Evolutionary conservation across 768 basidiomycete species (phyloP), one percentile per base, ranked within the genome.

Genomic region (Dioszegia aurantiaca): DNA sequence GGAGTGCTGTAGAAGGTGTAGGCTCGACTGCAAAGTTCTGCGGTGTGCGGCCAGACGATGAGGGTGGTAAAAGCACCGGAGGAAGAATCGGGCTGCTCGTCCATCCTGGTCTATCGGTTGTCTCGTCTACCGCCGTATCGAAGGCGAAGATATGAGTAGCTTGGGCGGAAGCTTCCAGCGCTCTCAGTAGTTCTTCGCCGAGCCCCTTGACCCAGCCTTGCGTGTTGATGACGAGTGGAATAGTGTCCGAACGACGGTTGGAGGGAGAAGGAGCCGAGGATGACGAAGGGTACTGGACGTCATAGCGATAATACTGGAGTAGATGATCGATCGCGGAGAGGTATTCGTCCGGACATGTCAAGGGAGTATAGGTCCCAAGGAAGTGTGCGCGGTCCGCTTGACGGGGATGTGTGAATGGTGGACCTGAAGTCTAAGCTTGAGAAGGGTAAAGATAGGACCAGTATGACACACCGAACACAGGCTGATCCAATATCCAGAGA

Each of bases 201-300:
- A 95, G 83, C 6, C 94, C 94, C 73, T 93, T 97, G 4, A 83
- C 83, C 94, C 94, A 99, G 1, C 94, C 94, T 85, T 94, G 93
- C 0, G 89, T 97, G 73, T 98, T 99, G 52, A 98, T 83, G 16
- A 97, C 84, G 17, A 97, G 83, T 0, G 94, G 94, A 4, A 92
- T 83, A 26, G 77, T 60, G 47, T 87, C 84, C 5, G 72, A 66
- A 23, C 87, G 81, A 40, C 82, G 80, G 1, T 17, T 26, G n/a
- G 39, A 19, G 0, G 57, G 17, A 2, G 44, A 44, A 23, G 73
- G 72, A 6, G 28, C 5, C 14, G 33, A 19, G 8, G 43, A 30
- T 65, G 1, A 81, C 12, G 56, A 41, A 78, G 70, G 63, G 57
- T 75, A 73, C 48, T 77, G 76, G 4, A 93, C 70, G 44, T 92